Conservation (phyloP, 208 protist genomes). For the Angomonas deanei region DNA sequence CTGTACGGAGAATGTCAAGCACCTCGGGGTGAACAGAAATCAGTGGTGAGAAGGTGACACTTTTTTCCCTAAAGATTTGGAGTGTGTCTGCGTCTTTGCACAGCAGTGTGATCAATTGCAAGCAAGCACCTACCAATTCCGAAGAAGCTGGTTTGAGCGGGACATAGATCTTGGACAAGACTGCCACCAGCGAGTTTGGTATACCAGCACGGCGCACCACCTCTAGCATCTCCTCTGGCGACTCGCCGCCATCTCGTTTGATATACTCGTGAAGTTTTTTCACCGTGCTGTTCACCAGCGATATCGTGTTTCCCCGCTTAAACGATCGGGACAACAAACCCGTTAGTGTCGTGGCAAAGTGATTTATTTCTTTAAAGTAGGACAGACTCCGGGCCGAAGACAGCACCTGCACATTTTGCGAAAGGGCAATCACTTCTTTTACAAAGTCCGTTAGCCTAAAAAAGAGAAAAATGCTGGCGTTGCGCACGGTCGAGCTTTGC, state of each 20-base stretch:
- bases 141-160: conserved; percentile 18
- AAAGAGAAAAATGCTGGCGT: conserved; percentile 25
- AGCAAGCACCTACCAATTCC: conserved; percentile 13
- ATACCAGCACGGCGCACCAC: conserved; percentile 34
- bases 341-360: conserved; percentile 13
- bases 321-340: conserved; percentile 21
- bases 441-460: conserved; percentile 32
- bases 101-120: conserved; percentile 22
- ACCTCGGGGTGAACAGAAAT: conserved; percentile 25
- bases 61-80: conserved; percentile 13
- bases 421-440: conserved; percentile 21
- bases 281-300: conserved; percentile 19
- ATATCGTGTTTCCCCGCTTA: conserved; percentile 27
- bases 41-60: conserved; percentile 20
- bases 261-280: conserved; percentile 23
- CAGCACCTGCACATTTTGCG: conserved; percentile 38
- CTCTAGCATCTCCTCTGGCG: conserved; percentile 28
- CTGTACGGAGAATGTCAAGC: conserved; percentile 23
- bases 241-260: not conserved
- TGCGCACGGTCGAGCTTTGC: conserved; percentile 26
- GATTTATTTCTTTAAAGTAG: conserved; percentile 30
- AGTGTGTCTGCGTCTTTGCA: conserved; percentile 7
- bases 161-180: conserved; percentile 24
- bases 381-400: conserved; percentile 27
- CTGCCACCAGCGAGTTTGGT: conserved; percentile 18